These are phyloP conservation scores for Pouteria campechiana DNA, from an alignment of 179 eudicot species.

Conservation along the genomic window DNA sequence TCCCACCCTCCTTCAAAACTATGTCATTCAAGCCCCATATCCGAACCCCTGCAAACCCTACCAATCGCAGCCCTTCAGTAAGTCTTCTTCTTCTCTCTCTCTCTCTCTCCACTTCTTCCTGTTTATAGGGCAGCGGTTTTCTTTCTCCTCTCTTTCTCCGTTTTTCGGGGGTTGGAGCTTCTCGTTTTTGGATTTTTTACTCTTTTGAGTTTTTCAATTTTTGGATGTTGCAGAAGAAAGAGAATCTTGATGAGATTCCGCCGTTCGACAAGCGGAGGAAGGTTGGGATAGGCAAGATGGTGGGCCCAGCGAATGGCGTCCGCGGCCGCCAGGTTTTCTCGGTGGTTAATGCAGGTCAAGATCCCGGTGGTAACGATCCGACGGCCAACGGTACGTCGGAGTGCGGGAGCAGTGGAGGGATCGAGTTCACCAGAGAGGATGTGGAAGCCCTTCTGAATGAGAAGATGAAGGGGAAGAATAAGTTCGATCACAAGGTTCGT, in stretches of 20 bases:
- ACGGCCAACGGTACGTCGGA: conserved; percentile 55
- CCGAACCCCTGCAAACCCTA: no score
- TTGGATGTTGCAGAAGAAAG: conserved; percentile 14
- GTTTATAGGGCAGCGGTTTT: no score
- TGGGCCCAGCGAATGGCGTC: conserved; percentile 39
- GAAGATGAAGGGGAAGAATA: conserved; percentile 73
- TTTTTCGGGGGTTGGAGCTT: no score
- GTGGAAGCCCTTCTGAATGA: conserved; percentile 72
- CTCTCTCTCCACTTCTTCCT: no score
- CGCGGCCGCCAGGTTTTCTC: conserved; percentile 51
- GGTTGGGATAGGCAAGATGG: conserved; percentile 32
- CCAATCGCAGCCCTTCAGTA: no score
- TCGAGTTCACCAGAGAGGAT: conserved; percentile 73
- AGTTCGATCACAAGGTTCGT: conserved; percentile 62
- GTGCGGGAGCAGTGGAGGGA: conserved; percentile 25
- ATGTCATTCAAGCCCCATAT: no score
- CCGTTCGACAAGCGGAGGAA: conserved; percentile 20
- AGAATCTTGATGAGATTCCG: conserved; percentile 13
- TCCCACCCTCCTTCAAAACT: no score
- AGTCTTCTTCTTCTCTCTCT: no score
- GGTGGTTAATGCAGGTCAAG: conserved; percentile 48
- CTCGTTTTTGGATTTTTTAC: no score
- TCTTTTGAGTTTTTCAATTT: background rate
- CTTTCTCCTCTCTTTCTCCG: no score
- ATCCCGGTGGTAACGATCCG: conserved; percentile 33